Percentiles rank a stretch among this genome's conserved stretches.
Evolutionary conservation across 225 moss, liverwort and hornwort species (phyloP).

Genomic region (Pseudisothecium myosuroides): DNA sequence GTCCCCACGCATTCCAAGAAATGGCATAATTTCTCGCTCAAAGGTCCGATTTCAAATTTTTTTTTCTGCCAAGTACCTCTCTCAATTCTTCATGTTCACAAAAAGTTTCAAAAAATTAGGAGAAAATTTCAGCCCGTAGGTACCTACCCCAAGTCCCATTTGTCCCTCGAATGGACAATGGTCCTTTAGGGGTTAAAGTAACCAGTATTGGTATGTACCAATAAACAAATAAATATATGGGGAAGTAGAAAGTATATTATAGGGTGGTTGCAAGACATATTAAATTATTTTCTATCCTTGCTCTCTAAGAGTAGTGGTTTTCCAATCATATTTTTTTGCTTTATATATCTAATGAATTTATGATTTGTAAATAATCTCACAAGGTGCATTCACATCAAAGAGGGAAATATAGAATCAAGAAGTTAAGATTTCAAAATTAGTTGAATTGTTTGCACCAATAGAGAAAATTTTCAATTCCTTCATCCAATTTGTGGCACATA

Average conservation of each 20-base stretch:
- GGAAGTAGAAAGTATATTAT: no score
- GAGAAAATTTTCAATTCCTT: background rate
- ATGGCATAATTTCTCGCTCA: no score
- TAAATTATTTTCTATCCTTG: background rate
- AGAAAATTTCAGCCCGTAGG: no score
- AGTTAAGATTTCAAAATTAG: background rate
- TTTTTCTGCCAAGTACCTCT: no score
- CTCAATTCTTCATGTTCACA: no score
- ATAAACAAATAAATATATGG: background rate
- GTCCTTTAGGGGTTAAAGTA: no score
- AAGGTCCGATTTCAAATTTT: no score
- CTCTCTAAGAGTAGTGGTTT: accelerated
- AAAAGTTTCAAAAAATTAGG: no score
- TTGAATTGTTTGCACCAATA: background rate
- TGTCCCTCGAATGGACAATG: no score
- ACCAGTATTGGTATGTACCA: background rate
- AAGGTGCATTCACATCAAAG: background rate
- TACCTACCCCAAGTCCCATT: no score
- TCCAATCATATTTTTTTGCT: accelerated
- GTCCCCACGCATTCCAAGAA: no score
- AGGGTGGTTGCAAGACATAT: no score
- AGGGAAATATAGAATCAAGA: background rate
- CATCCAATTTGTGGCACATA: background rate
- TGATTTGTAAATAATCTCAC: background rate
- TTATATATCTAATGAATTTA: background rate